Evolutionary conservation across 371 early-diverging fungal genomes (phyloP).

Genomic region (Smittium culicis): DNA sequence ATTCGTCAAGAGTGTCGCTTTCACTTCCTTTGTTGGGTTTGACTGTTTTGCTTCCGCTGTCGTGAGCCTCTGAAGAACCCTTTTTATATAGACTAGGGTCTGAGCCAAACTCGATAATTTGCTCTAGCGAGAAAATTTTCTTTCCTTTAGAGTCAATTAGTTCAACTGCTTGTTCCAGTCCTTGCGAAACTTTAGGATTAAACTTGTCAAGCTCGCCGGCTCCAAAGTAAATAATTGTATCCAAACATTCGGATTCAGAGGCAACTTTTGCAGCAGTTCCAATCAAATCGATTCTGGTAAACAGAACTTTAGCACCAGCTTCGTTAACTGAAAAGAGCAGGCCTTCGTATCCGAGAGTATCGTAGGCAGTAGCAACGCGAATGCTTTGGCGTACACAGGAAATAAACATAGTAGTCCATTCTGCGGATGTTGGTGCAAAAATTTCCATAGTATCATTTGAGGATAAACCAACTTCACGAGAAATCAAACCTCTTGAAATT

Average conservation of each 20-base stretch:
- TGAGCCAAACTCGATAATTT: conserved; percentile 16
- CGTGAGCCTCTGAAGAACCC: conserved; percentile 1
- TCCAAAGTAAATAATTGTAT: conserved; percentile 57
- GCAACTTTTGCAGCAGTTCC: conserved; percentile 42
- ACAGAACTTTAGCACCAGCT: conserved; percentile 53
- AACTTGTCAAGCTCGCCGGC: too few species aligned
- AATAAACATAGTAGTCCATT: conserved; percentile 30
- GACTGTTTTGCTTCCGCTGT: not conserved
- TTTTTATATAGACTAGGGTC: too few species aligned
- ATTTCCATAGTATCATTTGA: conserved; percentile 39
- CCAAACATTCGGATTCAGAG: conserved; percentile 40
- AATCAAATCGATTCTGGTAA: conserved; percentile 62
- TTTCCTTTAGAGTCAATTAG: not conserved
- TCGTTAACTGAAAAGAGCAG: conserved; percentile 55
- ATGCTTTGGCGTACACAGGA: conserved; percentile 50
- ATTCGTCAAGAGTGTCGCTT: conserved; percentile 18
- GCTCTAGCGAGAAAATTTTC: not conserved
- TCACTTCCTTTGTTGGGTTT: conserved; percentile 15
- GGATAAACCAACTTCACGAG: conserved; percentile 37
- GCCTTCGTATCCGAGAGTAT: conserved; percentile 69
- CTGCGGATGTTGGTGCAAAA: conserved; percentile 36
- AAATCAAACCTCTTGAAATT: conserved; percentile 35
- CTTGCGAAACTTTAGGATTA: too few species aligned
- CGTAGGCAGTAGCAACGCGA: conserved; percentile 71
- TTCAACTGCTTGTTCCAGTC: conserved; percentile 48